Base-by-base conservation (phyloP, 129 eudicot genomes). In the Tagetes erecta region DNA sequence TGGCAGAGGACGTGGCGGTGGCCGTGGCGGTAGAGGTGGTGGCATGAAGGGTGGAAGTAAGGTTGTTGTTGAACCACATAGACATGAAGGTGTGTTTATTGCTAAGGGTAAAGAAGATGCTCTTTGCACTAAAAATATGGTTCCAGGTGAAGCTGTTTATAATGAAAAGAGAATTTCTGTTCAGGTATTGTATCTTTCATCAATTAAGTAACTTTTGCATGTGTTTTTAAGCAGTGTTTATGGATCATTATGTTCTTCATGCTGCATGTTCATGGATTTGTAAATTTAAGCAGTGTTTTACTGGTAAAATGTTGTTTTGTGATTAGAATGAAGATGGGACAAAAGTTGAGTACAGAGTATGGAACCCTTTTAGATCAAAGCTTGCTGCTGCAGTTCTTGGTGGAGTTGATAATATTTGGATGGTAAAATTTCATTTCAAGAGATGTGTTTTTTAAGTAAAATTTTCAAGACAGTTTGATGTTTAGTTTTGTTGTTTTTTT, bases 361-460 rank as follows among this genome's bases (percentile, higher is more conserved):
- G 98, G 98, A 93, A 93, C 46, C 96, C 95, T n/a, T 93, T 90
- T 81, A 86, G 96, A n/a, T 93, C 98, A 1, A 93, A 93, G 86
- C 47, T 78, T 50, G 82, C 98, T 34, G 97, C 98, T 80, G 97
- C 97, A 3, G 71, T 93, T 78, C 95, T 93, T 34, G 98, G 97
- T 60, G 98, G 98, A 42, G 92, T 93, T 59, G 96, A 93, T 71
- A 85, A 90, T 39, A 88, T 93, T 6, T 90, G 97, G 95, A 93
- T 93, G 83, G 98, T 92, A 76, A 86, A 82, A 82, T 56, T n/a
- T 31, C 47, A 46, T 40, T 46, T 33, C 37, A 6, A 30, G 39
- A 64, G n/a, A 1, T 3, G 2, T 36, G 36, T 1, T 9, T 10
- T 10, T 8, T 42, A 20, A 66, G 10, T 36, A 1, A 36, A 11